phyloP scores from a whole-genome alignment of 139 green algal species.

The Tetratostichococcus sp. region DNA sequence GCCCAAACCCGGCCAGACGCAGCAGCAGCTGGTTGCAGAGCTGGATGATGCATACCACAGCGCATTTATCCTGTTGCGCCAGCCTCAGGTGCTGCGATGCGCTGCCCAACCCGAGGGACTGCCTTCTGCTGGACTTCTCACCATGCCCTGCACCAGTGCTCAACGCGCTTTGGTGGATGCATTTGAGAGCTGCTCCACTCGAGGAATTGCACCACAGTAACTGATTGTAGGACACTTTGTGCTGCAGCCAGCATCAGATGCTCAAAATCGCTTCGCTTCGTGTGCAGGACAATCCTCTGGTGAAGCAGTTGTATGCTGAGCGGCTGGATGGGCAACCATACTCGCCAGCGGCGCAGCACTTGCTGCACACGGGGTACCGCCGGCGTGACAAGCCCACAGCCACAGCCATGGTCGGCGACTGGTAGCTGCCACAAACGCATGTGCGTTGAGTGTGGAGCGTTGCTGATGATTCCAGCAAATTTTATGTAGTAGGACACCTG shows the following conservation, averaged over 20 bases:
- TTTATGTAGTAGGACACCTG: too few species aligned
- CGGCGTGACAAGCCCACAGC: conserved; percentile 50
- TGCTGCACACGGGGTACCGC: conserved; percentile 79
- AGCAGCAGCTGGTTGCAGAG: conserved; percentile 48
- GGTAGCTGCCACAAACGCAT: too few species aligned
- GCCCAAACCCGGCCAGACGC: conserved; percentile 34
- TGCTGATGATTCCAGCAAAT: too few species aligned
- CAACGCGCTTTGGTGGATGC: too few species aligned
- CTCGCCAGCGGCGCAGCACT: conserved; percentile 23
- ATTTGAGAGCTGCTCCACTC: background rate
- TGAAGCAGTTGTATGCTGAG: conserved; percentile 49
- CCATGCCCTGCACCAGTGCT: too few species aligned
- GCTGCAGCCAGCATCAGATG: too few species aligned
- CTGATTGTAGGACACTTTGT: too few species aligned
- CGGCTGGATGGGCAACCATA: conserved; percentile 24
- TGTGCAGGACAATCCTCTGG: conserved; percentile 25
- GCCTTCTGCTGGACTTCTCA: too few species aligned
- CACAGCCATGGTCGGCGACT: conserved; percentile 37
- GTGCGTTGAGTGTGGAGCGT: too few species aligned
- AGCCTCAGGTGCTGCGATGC: background rate
- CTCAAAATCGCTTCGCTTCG: background rate
- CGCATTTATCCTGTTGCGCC: conserved; percentile 9
- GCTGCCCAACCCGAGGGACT: too few species aligned
- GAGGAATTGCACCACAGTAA: too few species aligned
- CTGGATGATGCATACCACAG: conserved; percentile 59